These are phyloP conservation scores for Ophiostoma tasmaniense DNA, from an alignment of 2,329 filamentous ascomycete genomes.

Conservation along the genomic window DNA sequence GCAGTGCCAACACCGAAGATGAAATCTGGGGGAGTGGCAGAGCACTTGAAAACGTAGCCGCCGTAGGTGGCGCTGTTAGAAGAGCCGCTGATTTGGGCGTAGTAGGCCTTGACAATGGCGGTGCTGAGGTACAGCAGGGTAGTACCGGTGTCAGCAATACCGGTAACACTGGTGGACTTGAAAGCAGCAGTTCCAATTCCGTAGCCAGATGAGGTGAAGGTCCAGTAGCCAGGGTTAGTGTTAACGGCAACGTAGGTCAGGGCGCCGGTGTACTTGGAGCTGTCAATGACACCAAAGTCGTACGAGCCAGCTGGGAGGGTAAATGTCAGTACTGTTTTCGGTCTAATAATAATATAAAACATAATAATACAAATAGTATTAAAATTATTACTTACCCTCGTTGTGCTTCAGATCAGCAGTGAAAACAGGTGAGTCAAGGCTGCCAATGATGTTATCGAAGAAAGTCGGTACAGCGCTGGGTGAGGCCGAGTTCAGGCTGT, in stretches of 20 bases:
- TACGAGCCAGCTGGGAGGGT: conserved; percentile 28
- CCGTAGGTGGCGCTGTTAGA: conserved; percentile 28
- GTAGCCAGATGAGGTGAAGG: conserved; percentile 43
- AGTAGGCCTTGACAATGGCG: conserved; percentile 33
- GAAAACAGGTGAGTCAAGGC: conserved; percentile 42
- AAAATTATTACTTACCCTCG: conserved; percentile 14
- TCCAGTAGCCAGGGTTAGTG: conserved; percentile 46
- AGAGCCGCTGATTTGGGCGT: conserved; percentile 30
- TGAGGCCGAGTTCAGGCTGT: conserved; percentile 26
- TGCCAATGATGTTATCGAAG: conserved; percentile 29
- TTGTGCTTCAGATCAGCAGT: conserved; percentile 37
- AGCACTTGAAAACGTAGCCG: conserved; percentile 33
- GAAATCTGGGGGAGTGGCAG: conserved; percentile 28
- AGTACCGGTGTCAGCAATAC: conserved; percentile 36
- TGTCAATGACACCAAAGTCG: conserved; percentile 50
- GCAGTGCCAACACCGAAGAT: conserved; percentile 28
- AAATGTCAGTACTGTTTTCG: not conserved
- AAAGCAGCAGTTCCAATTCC: conserved; percentile 39
- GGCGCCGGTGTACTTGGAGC: conserved; percentile 42
- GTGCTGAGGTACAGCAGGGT: conserved; percentile 33
- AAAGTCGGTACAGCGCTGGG: conserved; percentile 25
- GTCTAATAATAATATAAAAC: too few relatives aligned
- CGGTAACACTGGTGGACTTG: conserved; percentile 28
- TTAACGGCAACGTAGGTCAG: conserved; percentile 44
- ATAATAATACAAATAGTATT: too few relatives aligned